phyloP scores from a whole-genome alignment of 2,329 filamentous ascomycete species.

The Epichloe brachyelytri region DNA sequence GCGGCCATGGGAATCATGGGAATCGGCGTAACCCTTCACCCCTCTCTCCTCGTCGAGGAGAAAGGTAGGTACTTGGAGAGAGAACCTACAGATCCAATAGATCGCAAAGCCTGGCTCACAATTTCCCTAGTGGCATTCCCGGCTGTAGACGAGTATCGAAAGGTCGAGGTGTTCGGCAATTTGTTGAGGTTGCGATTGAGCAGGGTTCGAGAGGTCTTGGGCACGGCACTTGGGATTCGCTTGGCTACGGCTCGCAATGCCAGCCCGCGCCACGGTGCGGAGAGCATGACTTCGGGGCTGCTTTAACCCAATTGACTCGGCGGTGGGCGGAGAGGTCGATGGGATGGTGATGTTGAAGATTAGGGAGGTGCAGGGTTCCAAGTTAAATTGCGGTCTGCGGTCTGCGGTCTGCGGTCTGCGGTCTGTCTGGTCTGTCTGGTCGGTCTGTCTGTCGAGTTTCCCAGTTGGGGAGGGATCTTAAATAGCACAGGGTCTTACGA shows the following conservation, averaged over 20 bases:
- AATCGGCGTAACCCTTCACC: background rate
- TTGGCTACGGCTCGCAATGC: conserved; percentile 18
- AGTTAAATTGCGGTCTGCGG: too few species aligned
- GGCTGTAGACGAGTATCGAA: background rate
- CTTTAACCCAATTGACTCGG: conserved; percentile 13
- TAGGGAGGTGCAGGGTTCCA: background rate
- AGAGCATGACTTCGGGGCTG: conserved; percentile 25
- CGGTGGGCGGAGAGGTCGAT: background rate
- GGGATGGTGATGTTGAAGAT: background rate
- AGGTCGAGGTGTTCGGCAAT: background rate
- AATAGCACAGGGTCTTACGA: too few species aligned
- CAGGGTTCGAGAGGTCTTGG: conserved; percentile 12
- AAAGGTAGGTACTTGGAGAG: background rate
- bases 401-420: too few species aligned
- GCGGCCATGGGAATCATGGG: conserved; percentile 1
- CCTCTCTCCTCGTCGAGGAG: background rate
- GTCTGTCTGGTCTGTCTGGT: too few species aligned
- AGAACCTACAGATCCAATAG: background rate
- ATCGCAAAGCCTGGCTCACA: background rate
- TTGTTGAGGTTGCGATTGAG: background rate
- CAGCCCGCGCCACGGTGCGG: conserved; percentile 30
- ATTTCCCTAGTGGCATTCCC: background rate
- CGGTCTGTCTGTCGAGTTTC: too few species aligned
- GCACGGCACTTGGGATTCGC: conserved; percentile 9
- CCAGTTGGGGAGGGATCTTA: too few species aligned